These are phyloP conservation scores for Ilyonectria destructans DNA, from an alignment of 2,329 filamentous ascomycete genomes.

Conservation along the genomic window DNA sequence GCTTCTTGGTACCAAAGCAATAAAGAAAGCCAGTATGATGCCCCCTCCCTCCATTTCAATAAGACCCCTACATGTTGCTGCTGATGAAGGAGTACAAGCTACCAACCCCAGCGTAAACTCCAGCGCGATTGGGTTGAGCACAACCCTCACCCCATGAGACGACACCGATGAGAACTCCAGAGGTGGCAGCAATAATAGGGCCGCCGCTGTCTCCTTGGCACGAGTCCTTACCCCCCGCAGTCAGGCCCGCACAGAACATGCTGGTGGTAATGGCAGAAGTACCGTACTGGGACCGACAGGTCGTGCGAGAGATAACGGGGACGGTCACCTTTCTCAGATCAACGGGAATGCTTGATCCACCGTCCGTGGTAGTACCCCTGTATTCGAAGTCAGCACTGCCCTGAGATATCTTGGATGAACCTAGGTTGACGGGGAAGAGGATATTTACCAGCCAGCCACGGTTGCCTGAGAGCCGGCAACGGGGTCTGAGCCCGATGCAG, in stretches of 20 bases:
- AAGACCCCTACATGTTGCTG: constrained; percentile 32
- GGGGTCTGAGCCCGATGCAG: constrained; percentile 48
- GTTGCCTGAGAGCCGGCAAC: constrained; percentile 38
- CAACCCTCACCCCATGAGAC: constrained; percentile 54
- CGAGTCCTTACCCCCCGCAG: constrained; percentile 50
- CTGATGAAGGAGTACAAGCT: constrained; percentile 48
- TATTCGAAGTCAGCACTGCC: not conserved
- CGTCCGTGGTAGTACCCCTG: constrained; percentile 46
- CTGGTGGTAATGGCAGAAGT: constrained; percentile 46
- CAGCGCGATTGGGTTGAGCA: constrained; percentile 44
- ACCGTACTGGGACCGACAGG: constrained; percentile 47
- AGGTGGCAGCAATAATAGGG: constrained; percentile 48
- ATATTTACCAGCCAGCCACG: constrained; percentile 50
- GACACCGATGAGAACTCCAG: constrained; percentile 44
- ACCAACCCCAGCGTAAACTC: constrained; percentile 52
- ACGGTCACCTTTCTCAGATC: constrained; percentile 52
- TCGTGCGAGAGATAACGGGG: constrained; percentile 49
- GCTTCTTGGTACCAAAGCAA: not conserved
- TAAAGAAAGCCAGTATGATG: not conserved
- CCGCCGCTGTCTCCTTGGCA: constrained; percentile 55
- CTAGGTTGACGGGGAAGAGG: accelerated
- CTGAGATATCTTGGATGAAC: not conserved
- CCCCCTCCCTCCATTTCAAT: not conserved
- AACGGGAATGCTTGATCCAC: constrained; percentile 31
- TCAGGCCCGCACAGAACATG: constrained; percentile 54